Base-by-base conservation (phyloP, 805 yeast genomes). In the Lachancea cidri region DNA sequence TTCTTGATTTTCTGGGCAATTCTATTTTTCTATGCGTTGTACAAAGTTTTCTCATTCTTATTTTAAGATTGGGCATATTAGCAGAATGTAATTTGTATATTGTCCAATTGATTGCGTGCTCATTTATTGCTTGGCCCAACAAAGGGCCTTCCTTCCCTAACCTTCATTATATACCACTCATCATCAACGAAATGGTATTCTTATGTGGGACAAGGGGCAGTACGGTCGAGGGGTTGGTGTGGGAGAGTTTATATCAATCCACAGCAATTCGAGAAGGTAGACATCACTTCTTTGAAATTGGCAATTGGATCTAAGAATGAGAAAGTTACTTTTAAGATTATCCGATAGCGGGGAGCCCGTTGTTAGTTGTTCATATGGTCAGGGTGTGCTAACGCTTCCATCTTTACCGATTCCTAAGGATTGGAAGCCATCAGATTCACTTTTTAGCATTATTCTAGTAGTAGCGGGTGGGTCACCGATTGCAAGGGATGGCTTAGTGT, bases 391-490 rank as follows among this genome's bases (percentile, higher is more conserved):
- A 17, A 66, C 68, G 19, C 47, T 68, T 5, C 73, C 73, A 1
- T 58, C 70, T 1, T 43, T 64, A 11, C 71, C 72, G 2, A 42
- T 56, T 13, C 73, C 76, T 0, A 45, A 53, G 1, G 47, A 48
- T 24, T 62, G 61, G 43, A 52, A 63, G 16, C 39, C 49, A 7
- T 76, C 73, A 3, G 73, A 73, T 38, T 67, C 69, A 3, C 52
- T 79, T 24, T 76, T 60, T 51, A 65, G 63, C 5, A 66, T 91
- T 38, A 70, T 79, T 33, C 68, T 91, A 45, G 73, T 74, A 41
- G 65, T 91, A 44, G 77, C 81, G 29, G 93, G 96, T 2, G 86
- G 95, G 8, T 74, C 91, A 5, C 73, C 76, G 13, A 76, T 87
- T 13, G 70, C 86, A 7, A 76, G 84, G 52, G 77, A 79, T 24